A percentile compares a stretch with the other conserved stretches of the same genome.
phyloP scores from a whole-genome alignment of 2,329 filamentous ascomycete species.

The Saccharata proteae region DNA sequence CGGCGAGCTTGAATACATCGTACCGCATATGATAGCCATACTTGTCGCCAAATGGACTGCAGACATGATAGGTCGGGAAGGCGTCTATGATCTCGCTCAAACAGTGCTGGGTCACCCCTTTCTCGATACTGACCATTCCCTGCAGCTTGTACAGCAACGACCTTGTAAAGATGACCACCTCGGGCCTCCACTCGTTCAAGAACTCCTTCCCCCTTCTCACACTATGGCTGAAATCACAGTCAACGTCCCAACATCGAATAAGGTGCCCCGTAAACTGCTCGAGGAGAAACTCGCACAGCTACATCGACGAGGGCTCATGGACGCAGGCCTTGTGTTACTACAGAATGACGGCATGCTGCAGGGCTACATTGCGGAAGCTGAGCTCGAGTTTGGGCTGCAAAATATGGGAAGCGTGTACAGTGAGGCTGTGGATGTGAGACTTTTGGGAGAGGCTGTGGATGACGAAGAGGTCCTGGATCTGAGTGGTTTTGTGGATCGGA shows the following conservation, averaged over 20 bases:
- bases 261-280: slow-evolving; percentile 30
- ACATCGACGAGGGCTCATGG: slow-evolving; percentile 40
- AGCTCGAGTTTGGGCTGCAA: slow-evolving; percentile 39
- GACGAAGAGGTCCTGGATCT: slow-evolving; percentile 31
- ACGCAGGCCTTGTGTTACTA: slow-evolving; percentile 46
- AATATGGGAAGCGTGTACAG: slow-evolving; percentile 23
- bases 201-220: slow-evolving; percentile 39
- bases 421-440: slow-evolving; percentile 21
- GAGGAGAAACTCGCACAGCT: slow-evolving; percentile 35
- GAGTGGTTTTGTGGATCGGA: slow-evolving; percentile 40
- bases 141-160: slow-evolving; percentile 26
- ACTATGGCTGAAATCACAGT: slow-evolving; percentile 48
- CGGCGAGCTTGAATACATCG: slow-evolving; percentile 44
- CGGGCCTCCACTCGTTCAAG: slow-evolving; percentile 25
- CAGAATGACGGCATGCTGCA: slow-evolving; percentile 34
- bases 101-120: slow-evolving; percentile 47
- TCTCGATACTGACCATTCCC: slow-evolving; percentile 39
- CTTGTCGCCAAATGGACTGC: slow-evolving; percentile 48
- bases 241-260: slow-evolving; percentile 31
- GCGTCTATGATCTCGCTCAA: slow-evolving; percentile 50
- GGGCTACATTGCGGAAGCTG: slow-evolving; percentile 43
- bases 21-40: slow-evolving; percentile 49
- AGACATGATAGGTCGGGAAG: slow-evolving; percentile 39
- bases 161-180: slow-evolving; percentile 14
- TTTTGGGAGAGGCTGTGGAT: slow-evolving; percentile 24